These are phyloP conservation scores for Candida pini DNA, from an alignment of 805 yeast species.

Conservation along the genomic window DNA sequence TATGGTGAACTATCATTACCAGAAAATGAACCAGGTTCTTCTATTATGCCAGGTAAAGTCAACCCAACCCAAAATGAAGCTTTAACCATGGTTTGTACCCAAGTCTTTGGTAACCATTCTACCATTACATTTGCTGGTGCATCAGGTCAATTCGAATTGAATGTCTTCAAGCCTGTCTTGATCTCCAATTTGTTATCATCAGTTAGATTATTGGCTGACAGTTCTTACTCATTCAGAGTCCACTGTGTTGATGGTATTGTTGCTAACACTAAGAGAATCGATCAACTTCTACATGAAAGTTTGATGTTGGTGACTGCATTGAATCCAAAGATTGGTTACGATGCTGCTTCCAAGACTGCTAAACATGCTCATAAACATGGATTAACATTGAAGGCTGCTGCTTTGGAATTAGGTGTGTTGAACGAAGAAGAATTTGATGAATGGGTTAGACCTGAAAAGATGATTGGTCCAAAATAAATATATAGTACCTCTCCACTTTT, in stretches of 20 bases:
- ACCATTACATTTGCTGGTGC: conserved; percentile 97
- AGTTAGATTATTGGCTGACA: conserved; percentile 85
- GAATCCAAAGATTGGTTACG: conserved; percentile 98
- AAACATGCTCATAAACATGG: conserved; percentile 99
- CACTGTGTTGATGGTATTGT: conserved; percentile 93
- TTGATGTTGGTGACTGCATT: conserved; percentile 97
- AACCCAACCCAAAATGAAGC: conserved; percentile 99
- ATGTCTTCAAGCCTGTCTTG: conserved; percentile 96
- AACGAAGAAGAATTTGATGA: conserved; percentile 83
- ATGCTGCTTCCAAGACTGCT: conserved; percentile 94
- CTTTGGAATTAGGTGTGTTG: conserved; percentile 84
- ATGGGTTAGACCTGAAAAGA: conserved; percentile 97
- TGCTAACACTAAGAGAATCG: conserved; percentile 85
- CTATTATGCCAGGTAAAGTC: conserved; percentile 99
- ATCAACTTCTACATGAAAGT: conserved; percentile 85
- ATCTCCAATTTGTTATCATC: conserved; percentile 86
- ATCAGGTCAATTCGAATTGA: conserved; percentile 96
- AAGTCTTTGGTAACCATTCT: conserved; percentile 95
- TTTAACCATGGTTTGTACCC: conserved; percentile 95
- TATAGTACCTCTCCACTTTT: not conserved
- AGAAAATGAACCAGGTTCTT: conserved; percentile 98
- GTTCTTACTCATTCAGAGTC: conserved; percentile 79
- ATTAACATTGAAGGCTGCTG: conserved; percentile 89
- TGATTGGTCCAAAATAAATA: conserved; percentile 83
- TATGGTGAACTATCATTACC: conserved; percentile 94